Evolutionary conservation across 805 yeast genomes (phyloP).

Genomic region (Sugiyamaella lignohabitans): DNA sequence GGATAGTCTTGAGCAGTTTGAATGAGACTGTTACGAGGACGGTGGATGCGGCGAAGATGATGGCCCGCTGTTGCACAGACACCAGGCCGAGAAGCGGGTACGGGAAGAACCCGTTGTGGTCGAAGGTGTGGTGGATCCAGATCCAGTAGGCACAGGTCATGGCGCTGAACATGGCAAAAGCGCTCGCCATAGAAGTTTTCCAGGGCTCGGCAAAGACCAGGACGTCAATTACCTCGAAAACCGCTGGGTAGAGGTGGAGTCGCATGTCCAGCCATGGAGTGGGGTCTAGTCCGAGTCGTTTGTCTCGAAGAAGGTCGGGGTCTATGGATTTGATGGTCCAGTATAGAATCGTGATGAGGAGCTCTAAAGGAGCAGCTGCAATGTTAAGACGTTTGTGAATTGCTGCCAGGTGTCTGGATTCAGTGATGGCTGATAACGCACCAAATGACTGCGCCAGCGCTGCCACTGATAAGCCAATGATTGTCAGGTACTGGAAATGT

Average conservation of each 20-base stretch:
- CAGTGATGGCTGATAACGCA: conserved; percentile 14
- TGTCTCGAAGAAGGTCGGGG: conserved; percentile 26
- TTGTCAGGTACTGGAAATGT: conserved; percentile 33
- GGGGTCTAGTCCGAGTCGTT: conserved; percentile 19
- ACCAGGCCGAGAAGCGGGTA: conserved; percentile 30
- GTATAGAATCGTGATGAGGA: conserved; percentile 28
- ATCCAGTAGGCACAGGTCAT: conserved; percentile 29
- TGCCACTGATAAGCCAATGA: conserved; percentile 23
- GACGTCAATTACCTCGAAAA: conserved; percentile 24
- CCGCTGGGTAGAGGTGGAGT: conserved; percentile 30
- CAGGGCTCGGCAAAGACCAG: conserved; percentile 23
- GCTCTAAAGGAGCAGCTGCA: conserved; percentile 30
- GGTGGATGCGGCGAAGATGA: conserved; percentile 21
- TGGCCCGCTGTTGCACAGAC: conserved; percentile 17
- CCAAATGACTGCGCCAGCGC: conserved; percentile 29
- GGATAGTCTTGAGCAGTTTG: conserved; percentile 20
- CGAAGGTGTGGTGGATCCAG: conserved; percentile 28
- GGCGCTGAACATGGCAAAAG: conserved; percentile 16
- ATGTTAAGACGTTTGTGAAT: conserved; percentile 21
- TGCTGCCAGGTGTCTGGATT: conserved; percentile 12
- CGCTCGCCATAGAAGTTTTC: conserved; percentile 19
- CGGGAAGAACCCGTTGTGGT: conserved; percentile 30
- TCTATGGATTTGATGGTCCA: conserved; percentile 29
- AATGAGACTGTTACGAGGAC: conserved; percentile 18
- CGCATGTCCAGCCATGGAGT: conserved; percentile 26